Percentiles rank a stretch among this genome's conserved stretches.
Evolutionary conservation across 2,329 filamentous ascomycete genomes (phyloP).

Genomic region (Colletotrichum sidae): DNA sequence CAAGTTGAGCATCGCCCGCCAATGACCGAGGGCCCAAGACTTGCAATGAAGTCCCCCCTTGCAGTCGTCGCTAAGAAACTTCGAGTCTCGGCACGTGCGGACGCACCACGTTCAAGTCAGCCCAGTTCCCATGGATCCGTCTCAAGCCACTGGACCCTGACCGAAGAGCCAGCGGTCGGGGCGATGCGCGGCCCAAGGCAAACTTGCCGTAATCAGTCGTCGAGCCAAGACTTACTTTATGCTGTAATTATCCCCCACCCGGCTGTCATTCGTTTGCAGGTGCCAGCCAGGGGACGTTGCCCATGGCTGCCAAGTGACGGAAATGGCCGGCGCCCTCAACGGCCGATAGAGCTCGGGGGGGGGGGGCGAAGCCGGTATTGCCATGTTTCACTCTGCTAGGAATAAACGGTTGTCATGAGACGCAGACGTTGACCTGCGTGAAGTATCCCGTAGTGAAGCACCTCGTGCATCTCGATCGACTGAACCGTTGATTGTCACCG

Average conservation of each 20-base stretch:
- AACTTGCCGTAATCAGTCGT: slow-evolving; percentile 15
- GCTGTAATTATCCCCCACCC: neutral
- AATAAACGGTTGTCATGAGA: slow-evolving; percentile 20
- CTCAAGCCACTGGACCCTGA: slow-evolving; percentile 27
- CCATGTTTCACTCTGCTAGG: slow-evolving; percentile 25
- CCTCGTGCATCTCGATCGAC: slow-evolving; percentile 19
- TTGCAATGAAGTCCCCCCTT: slow-evolving; percentile 23
- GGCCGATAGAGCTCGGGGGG: slow-evolving; percentile 18
- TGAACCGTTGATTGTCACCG: neutral
- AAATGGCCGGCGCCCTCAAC: slow-evolving; percentile 14
- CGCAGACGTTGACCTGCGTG: neutral
- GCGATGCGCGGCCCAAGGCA: slow-evolving; percentile 4
- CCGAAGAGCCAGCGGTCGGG: neutral
- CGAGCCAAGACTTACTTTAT: slow-evolving; percentile 1
- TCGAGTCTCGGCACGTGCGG: slow-evolving; percentile 27
- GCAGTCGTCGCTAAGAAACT: slow-evolving; percentile 22
- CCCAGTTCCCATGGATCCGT: slow-evolving; percentile 18
- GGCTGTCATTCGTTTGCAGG: no score
- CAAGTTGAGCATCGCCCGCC: slow-evolving; percentile 19
- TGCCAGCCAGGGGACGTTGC: no score
- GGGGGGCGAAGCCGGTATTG: slow-evolving; percentile 22
- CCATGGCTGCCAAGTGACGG: slow-evolving; percentile 4
- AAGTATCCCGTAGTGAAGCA: neutral
- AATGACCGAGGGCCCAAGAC: slow-evolving; percentile 20
- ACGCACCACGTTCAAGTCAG: slow-evolving; percentile 15